A percentile compares a stretch with the other conserved stretches of the same genome.
Evolutionary conservation across 176 grass and related monocot genomes (phyloP).

Genomic region (Microstegium vimineum): DNA sequence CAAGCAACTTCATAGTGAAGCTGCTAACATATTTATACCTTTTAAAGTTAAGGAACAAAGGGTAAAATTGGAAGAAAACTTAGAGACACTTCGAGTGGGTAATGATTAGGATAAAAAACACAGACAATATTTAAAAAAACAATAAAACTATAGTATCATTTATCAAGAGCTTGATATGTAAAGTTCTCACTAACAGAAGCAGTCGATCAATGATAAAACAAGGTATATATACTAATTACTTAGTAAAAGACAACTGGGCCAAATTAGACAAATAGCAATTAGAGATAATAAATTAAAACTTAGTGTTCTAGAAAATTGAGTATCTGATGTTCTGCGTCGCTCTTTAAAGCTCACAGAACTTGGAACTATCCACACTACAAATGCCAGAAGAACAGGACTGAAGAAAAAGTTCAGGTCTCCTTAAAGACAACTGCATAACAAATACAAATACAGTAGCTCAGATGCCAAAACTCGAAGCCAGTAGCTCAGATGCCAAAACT

Average conservation of each 20-base stretch:
- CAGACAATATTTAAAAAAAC: not conserved
- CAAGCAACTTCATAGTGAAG: constrained; percentile 94
- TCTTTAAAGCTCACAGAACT: not conserved
- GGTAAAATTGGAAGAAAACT: not conserved
- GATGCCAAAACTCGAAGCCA: no score
- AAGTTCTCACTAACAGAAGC: not conserved
- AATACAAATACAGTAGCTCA: not conserved
- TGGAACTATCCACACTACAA: not conserved
- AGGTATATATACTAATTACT: constrained; percentile 1
- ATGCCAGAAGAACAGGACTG: not conserved
- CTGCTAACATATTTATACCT: constrained; percentile 98
- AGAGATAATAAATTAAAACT: not conserved
- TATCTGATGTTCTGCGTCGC: not conserved
- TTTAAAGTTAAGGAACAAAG: constrained; percentile 42
- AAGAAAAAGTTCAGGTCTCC: not conserved
- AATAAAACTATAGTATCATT: not conserved
- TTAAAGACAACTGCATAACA: not conserved
- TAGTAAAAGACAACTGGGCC: not conserved
- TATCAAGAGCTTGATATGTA: not conserved
- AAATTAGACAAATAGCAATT: constrained; percentile 15
- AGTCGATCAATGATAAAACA: not conserved
- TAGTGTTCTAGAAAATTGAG: not conserved
- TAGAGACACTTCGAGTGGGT: not conserved
- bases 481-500: constrained; percentile 12
- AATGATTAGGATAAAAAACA: not conserved